Conservation (phyloP, 225 moss, liverwort and hornwort species). For the Pseudisothecium myosuroides region DNA sequence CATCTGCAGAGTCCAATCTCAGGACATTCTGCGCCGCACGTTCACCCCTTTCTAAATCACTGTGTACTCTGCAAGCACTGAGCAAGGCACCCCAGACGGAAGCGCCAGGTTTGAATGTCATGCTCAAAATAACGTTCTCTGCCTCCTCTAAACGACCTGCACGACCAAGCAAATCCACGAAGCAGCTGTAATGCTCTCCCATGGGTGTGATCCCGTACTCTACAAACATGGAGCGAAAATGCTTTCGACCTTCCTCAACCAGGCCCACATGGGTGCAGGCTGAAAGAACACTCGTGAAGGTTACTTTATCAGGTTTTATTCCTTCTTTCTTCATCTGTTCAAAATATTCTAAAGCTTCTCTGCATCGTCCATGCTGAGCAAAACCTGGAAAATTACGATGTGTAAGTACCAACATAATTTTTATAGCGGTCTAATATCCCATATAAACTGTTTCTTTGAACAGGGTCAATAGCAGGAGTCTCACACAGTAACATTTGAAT, state of each 20-base stretch:
- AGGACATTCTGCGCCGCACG: conserved; percentile 26
- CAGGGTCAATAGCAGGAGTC: not conserved
- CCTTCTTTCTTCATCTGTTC: conserved; percentile 44
- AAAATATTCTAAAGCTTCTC: conserved; percentile 49
- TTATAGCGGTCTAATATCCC: not conserved
- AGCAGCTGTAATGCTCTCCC: conserved; percentile 62
- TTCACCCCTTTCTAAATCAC: conserved; percentile 37
- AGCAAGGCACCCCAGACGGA: conserved; percentile 57
- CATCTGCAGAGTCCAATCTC: conserved; percentile 26
- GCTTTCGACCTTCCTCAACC: conserved; percentile 42
- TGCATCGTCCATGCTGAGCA: conserved; percentile 49
- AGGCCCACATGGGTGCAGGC: conserved; percentile 70
- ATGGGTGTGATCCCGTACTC: conserved; percentile 20
- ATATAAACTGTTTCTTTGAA: not conserved
- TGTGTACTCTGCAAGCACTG: conserved; percentile 45
- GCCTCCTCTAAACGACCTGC: conserved; percentile 54
- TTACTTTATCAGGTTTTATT: conserved; percentile 43
- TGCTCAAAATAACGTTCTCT: conserved; percentile 22
- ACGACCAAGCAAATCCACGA: conserved; percentile 57
- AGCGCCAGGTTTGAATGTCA: conserved; percentile 43
- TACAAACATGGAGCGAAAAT: conserved; percentile 39
- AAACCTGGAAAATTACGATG: conserved; percentile 19
- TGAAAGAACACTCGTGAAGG: conserved; percentile 52
- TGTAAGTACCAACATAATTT: not conserved
- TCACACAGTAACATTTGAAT: not conserved